Evolutionary conservation across 768 basidiomycete species (phyloP).

Genomic region (Leccinum boreale): DNA sequence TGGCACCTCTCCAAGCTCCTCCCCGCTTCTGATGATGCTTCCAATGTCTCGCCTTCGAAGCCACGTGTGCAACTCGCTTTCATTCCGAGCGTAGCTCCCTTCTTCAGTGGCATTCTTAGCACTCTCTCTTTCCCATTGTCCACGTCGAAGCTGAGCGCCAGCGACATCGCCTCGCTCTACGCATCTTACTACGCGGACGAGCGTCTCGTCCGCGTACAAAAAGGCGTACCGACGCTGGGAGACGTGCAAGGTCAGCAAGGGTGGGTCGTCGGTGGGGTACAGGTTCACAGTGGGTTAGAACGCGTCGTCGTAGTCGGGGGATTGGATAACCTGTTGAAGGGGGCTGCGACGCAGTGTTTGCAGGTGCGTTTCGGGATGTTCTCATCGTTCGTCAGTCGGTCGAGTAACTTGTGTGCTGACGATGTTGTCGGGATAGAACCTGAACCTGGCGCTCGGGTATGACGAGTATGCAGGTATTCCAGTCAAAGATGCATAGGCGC

Average conservation of each 20-base stretch:
- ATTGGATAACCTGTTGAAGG: conserved; percentile 94
- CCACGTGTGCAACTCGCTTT: conserved; percentile 66
- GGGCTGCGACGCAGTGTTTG: conserved; percentile 97
- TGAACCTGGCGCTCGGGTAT: conserved; percentile 86
- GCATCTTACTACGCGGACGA: conserved; percentile 75
- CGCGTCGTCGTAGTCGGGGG: conserved; percentile 95
- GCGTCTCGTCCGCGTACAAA: conserved; percentile 63
- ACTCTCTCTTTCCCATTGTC: conserved; percentile 80
- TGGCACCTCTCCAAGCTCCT: conserved; percentile 73
- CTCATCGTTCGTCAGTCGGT: neutral
- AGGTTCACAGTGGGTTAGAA: conserved; percentile 85
- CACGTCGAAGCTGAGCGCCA: conserved; percentile 56
- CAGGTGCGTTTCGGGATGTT: conserved; percentile 58
- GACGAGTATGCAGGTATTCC: conserved; percentile 84
- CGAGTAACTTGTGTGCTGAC: neutral
- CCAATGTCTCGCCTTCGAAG: neutral
- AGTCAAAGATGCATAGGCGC: conserved; percentile 12
- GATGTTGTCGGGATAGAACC: conserved; percentile 50
- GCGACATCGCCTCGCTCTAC: conserved; percentile 70
- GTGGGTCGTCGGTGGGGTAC: conserved; percentile 89
- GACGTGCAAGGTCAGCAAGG: conserved; percentile 84
- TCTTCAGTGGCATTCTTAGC: conserved; percentile 96
- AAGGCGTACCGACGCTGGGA: conserved; percentile 66
- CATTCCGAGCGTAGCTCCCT: conserved; percentile 82
- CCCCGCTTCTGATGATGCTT: neutral